A percentile compares a stretch with the other conserved stretches of the same genome.
Conservation (phyloP, 345 rosid species). For the Pugionium dolabratum region DNA sequence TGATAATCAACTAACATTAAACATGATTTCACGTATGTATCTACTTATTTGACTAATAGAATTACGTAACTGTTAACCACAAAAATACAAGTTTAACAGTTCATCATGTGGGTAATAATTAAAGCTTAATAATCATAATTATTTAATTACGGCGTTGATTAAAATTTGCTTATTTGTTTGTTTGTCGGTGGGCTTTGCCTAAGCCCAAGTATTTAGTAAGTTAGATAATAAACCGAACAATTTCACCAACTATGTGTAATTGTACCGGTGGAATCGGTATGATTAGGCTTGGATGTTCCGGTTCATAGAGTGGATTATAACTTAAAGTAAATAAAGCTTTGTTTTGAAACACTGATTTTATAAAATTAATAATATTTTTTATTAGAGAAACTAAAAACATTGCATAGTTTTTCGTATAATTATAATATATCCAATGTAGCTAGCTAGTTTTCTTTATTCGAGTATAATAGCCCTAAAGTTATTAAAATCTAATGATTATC, state of each 20-base stretch:
- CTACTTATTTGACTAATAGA: neutral
- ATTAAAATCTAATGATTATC: slow-evolving; percentile 28
- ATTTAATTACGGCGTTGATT: neutral
- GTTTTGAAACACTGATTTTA: neutral
- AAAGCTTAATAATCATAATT: neutral
- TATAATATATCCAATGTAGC: slow-evolving; percentile 4
- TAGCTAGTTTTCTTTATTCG: slow-evolving; percentile 21
- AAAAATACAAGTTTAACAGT: neutral
- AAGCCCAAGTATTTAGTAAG: slow-evolving; percentile 11
- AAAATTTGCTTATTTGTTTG: neutral
- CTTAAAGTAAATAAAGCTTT: neutral
- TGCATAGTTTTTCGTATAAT: neutral
- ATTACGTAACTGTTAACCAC: neutral
- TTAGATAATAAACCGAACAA: neutral
- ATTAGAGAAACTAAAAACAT: neutral
- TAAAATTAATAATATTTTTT: neutral
- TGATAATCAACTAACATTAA: neutral
- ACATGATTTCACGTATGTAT: neutral
- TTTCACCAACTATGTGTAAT: neutral
- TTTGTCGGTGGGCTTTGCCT: slow-evolving; percentile 13
- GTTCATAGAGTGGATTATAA: no score
- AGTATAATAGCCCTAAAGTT: slow-evolving; percentile 27
- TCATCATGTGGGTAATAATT: neutral
- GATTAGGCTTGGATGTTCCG: no score
- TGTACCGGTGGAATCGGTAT: neutral